Evolutionary conservation across 2,329 filamentous ascomycete genomes (phyloP), one percentile per base, ranked within the genome.

Genomic region (Paraconiothyrium brasiliense): DNA sequence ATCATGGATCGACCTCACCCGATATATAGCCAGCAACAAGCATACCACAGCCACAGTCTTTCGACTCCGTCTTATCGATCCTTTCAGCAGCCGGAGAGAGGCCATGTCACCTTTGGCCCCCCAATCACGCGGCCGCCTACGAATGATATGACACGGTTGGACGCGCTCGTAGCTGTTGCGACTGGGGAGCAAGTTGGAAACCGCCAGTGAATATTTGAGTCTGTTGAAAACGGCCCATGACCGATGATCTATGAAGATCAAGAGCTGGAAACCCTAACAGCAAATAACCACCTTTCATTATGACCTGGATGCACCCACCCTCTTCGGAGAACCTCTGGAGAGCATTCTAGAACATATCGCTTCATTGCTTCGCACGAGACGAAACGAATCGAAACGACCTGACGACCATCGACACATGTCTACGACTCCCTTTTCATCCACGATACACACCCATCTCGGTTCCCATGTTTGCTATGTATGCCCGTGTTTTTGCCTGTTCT

Each of bases 141-240:
- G 5, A 80, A 81, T 44, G 84, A 86, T 46, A 84, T 88, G 84
- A 80, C 83, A 52, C 81, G 86, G 43, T 76, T 90, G 5, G 85
- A 90, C 63, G 86, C 87, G 27, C 81, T 90, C 9, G 87, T 90
- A n/a, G 87, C 87, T 5, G 87, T 89, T 46, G 87, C 88, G 4
- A 89, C 87, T 2, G 85, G 84, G 63, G 86, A 88, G 71, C 83
- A 79, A 41, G 74, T 76, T 20, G 72, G 70, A 16, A 71, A 76
- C 27, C 72, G 71, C 35, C 70, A 70, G 20, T 70, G 51, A 59
- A 24, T 22, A n/a, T 24, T n/a, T 20, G 20, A 10, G 43, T 22
- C 20, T 7, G 43, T 24, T 11, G 20, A 8, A 46, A 11, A 46
- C 43, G n/a, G 20, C 43, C 13, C n/a, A 24, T 24, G 20, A 8